Evolutionary conservation across 371 early-diverging fungal species (phyloP).

Genomic region (Saksenaea vasiformis): DNA sequence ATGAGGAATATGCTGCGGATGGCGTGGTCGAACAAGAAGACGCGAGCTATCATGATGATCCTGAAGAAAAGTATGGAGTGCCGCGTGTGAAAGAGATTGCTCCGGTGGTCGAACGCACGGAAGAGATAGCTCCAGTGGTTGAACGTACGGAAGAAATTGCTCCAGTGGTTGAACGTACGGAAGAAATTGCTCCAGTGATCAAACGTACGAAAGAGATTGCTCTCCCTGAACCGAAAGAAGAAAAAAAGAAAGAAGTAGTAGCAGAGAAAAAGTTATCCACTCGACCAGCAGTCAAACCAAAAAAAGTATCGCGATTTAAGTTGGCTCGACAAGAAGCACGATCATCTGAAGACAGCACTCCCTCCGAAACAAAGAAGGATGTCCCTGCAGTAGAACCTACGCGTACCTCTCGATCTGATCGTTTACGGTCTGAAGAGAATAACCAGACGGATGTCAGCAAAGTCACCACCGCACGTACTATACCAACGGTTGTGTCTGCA

Average conservation of each 20-base stretch:
- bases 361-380: neutral
- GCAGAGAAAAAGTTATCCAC: neutral
- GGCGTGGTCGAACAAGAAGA: conserved; percentile 58
- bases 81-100: neutral
- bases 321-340: conserved; percentile 17
- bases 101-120: neutral
- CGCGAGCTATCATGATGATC: conserved; percentile 54
- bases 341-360: neutral
- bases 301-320: conserved; percentile 12
- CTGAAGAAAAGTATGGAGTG: conserved; percentile 13
- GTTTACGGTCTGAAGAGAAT: neutral
- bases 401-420: neutral
- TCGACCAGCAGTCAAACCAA: neutral
- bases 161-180: conserved; percentile 12
- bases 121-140: neutral
- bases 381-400: neutral
- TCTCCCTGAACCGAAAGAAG: neutral
- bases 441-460: neutral
- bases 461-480: conserved; percentile 3
- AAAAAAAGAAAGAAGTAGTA: neutral
- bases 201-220: neutral
- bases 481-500: conserved; percentile 11
- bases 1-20: conserved; percentile 57
- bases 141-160: conserved; percentile 6
- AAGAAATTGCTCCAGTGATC: neutral